Evolutionary conservation across 768 basidiomycete genomes (phyloP).

Genomic region (Xerocomus brunneocitrinus): DNA sequence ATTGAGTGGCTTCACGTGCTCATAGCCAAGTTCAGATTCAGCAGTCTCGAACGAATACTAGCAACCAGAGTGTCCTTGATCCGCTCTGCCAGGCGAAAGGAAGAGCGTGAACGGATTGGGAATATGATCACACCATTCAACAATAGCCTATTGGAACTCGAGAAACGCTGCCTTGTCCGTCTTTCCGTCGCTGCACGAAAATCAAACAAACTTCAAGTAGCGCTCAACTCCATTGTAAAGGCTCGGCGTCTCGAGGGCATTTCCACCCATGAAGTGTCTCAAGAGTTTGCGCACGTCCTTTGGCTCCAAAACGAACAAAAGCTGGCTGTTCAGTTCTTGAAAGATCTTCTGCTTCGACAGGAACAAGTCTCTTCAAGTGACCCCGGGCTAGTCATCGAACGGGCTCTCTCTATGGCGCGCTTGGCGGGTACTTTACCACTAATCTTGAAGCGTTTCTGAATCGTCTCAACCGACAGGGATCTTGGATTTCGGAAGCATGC

Average conservation of each 20-base stretch:
- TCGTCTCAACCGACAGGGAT: slow-evolving; percentile 50
- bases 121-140: slow-evolving; percentile 53
- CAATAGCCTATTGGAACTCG: slow-evolving; percentile 48
- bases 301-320: slow-evolving; percentile 87
- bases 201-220: slow-evolving; percentile 68
- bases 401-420: slow-evolving; percentile 52
- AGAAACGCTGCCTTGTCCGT: slow-evolving; percentile 65
- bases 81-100: slow-evolving; percentile 61
- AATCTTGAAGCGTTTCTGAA: not conserved
- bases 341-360: slow-evolving; percentile 29
- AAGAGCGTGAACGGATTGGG: slow-evolving; percentile 77
- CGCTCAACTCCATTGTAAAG: slow-evolving; percentile 77
- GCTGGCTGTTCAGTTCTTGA: slow-evolving; percentile 71
- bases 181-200: slow-evolving; percentile 70
- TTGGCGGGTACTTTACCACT: slow-evolving; percentile 45
- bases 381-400: slow-evolving; percentile 19
- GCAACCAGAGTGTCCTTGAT: slow-evolving; percentile 82
- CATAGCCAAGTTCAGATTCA: slow-evolving; percentile 50
- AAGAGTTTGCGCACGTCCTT: slow-evolving; percentile 86
- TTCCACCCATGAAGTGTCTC: slow-evolving; percentile 51
- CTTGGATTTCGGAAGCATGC: slow-evolving; percentile 87
- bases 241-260: slow-evolving; percentile 58
- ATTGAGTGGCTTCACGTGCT: not conserved
- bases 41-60: slow-evolving; percentile 68
- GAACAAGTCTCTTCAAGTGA: slow-evolving; percentile 6